Conservation (phyloP, 1,139 yeast genomes). For the Torulaspora globosa region DNA sequence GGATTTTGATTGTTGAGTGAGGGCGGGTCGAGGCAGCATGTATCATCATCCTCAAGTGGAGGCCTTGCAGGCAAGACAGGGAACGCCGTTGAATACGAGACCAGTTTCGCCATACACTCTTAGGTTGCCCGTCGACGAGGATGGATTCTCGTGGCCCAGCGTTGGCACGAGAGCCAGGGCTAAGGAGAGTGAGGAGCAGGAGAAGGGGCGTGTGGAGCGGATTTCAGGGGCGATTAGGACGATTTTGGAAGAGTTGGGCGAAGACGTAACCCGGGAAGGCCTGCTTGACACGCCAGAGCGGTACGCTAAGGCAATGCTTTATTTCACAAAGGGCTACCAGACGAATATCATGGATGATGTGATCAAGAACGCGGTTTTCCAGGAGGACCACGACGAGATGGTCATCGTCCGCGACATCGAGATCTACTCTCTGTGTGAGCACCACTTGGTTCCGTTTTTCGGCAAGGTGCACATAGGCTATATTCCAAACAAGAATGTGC, state of each 20-base stretch:
- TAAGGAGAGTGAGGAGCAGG: constrained; percentile 63
- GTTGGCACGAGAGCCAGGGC: constrained; percentile 76
- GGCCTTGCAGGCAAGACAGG: constrained; percentile 21
- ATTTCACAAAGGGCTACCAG: constrained; percentile 93
- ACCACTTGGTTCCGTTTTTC: constrained; percentile 92
- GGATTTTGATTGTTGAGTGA: not conserved
- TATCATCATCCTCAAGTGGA: constrained; percentile 13
- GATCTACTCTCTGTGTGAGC: constrained; percentile 89
- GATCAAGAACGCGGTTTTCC: constrained; percentile 90
- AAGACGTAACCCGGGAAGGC: constrained; percentile 86
- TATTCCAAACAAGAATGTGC: constrained; percentile 90
- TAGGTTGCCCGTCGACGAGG: constrained; percentile 81
- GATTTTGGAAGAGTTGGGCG: constrained; percentile 82
- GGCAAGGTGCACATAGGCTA: constrained; percentile 97
- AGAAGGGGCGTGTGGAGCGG: constrained; percentile 55
- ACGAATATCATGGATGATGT: constrained; percentile 80
- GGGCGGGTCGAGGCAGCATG: not conserved
- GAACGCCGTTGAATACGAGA: constrained; percentile 59
- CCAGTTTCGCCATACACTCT: constrained; percentile 81
- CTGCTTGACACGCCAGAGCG: constrained; percentile 90
- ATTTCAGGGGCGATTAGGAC: constrained; percentile 84
- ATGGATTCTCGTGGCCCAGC: constrained; percentile 93
- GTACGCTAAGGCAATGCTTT: constrained; percentile 94
- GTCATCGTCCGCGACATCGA: constrained; percentile 95
- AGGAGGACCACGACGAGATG: constrained; percentile 98